phyloP scores from a whole-genome alignment of 257 asterid species.

The Penstemon davidsonii region DNA sequence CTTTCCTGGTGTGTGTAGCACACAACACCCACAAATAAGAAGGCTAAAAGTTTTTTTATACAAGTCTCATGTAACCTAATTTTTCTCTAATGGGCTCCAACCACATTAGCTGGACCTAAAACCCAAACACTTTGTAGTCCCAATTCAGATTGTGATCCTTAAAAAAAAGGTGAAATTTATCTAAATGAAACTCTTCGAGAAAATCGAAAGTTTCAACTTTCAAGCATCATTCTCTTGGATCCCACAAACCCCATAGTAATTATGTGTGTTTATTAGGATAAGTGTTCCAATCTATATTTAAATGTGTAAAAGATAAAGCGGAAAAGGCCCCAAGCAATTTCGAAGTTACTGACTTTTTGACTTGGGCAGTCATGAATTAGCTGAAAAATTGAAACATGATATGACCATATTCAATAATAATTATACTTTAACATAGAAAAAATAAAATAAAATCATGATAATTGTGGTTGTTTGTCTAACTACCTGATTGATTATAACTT shows the following conservation, averaged over 20 bases:
- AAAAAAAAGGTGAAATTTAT: no score
- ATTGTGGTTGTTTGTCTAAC: constrained; percentile 23
- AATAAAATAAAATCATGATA: no score
- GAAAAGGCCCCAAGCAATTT: not conserved
- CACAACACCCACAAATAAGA: no score
- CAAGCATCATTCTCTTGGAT: not conserved
- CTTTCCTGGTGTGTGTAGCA: no score
- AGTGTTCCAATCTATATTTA: not conserved
- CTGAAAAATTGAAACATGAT: constrained; percentile 30
- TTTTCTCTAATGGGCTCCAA: no score
- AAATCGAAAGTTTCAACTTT: not conserved
- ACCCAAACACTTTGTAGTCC: no score
- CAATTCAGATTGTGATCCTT: no score
- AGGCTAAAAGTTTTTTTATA: no score
- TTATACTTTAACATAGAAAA: constrained; percentile 18
- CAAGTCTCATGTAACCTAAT: no score
- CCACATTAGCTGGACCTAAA: no score
- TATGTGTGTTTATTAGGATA: not conserved
- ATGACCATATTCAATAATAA: constrained; percentile 21
- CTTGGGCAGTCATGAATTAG: constrained; percentile 27
- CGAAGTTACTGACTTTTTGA: constrained; percentile 24
- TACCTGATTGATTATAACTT: constrained; percentile 14
- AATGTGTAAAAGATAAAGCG: not conserved
- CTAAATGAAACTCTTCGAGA: not conserved
- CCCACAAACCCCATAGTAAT: not conserved